Evolutionary conservation across 2,329 filamentous ascomycete species (phyloP).

Genomic region (Fusarium musae): DNA sequence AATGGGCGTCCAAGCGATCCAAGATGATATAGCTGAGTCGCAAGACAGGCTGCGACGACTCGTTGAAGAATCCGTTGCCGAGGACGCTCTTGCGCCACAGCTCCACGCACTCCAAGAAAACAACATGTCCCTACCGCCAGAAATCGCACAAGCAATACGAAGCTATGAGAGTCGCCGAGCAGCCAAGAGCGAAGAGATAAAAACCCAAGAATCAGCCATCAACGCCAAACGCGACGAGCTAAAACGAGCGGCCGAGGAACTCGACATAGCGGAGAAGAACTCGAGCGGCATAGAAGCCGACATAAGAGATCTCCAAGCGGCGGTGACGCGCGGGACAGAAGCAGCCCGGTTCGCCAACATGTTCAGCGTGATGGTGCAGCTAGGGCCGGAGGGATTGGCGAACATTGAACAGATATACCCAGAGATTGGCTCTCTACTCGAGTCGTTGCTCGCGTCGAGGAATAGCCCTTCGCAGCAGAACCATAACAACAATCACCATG

Average conservation of each 20-base stretch:
- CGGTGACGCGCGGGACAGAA: conserved; percentile 39
- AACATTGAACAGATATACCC: conserved; percentile 46
- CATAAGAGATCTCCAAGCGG: conserved; percentile 40
- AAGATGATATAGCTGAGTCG: conserved; percentile 36
- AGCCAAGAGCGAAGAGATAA: conserved; percentile 43
- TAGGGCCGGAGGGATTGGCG: conserved; percentile 42
- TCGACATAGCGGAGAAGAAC: conserved; percentile 35
- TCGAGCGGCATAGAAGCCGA: conserved; percentile 36
- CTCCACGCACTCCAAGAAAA: conserved; percentile 44
- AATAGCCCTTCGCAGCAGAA: conserved; percentile 20
- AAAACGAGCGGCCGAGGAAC: conserved; percentile 28
- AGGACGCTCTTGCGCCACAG: conserved; percentile 42
- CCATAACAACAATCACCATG: conserved; percentile 23
- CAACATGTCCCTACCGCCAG: conserved; percentile 42
- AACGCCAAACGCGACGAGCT: conserved; percentile 34
- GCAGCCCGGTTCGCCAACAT: conserved; percentile 41
- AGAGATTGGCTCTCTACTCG: conserved; percentile 44
- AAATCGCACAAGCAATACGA: conserved; percentile 44
- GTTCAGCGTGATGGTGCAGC: conserved; percentile 43
- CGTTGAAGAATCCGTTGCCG: conserved; percentile 40
- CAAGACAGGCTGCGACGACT: conserved; percentile 33
- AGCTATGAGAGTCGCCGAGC: conserved; percentile 41
- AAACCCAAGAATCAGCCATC: conserved; percentile 39
- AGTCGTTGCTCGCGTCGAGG: conserved; percentile 39
- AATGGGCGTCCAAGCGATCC: conserved; percentile 31